Base-by-base conservation (phyloP, 1,284 basidiomycete species). In the Tremellales sp. region DNA sequence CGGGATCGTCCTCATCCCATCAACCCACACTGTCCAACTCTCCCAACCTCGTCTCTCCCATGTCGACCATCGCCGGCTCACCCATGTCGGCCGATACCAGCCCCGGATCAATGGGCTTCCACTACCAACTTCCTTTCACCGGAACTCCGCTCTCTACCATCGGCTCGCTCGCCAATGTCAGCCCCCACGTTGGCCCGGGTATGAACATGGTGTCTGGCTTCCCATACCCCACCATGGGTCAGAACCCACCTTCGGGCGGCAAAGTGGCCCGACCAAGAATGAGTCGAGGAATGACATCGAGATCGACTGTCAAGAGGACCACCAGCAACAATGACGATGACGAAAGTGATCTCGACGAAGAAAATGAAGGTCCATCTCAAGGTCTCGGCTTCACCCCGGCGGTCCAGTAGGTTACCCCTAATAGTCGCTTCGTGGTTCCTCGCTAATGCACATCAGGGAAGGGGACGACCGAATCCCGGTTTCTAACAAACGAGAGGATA, bases 201-300 rank as follows among this genome's bases (percentile, higher is more conserved):
- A 60, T 60, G 55, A n/a, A n/a, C n/a, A n/a, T n/a, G n/a, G 52
- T 60, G 6, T 39, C 55, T 25, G 56, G 56, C 11, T 53, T 55
- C 27, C 58, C 58, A 1, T 56, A 51, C 21, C 53, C 55, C 25
- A 44, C 45, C 17, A 24, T 13, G 5, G 23, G 22, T 7, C 27
- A 46, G 13, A 44, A 17, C 5, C 40, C 36, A 15, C 48, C 37
- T 37, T 21, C 39, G 33, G 29, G 21, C 17, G 45, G 42, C 6
- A 46, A 35, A 29, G 45, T 35, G 21, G 35, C 26, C 22, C 35
- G 40, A 43, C 36, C 36, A 25, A 27, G 42, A 8, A 35, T 13
- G 7, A 22, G 40, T 25, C 40, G 43, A 39, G 23, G 31, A 24
- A n/a, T n/a, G 23, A 10, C 37, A 24, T n/a, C 24, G 25, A 45